phyloP scores from a whole-genome alignment of 2,329 filamentous ascomycete genomes.

The Eutypa lata region DNA sequence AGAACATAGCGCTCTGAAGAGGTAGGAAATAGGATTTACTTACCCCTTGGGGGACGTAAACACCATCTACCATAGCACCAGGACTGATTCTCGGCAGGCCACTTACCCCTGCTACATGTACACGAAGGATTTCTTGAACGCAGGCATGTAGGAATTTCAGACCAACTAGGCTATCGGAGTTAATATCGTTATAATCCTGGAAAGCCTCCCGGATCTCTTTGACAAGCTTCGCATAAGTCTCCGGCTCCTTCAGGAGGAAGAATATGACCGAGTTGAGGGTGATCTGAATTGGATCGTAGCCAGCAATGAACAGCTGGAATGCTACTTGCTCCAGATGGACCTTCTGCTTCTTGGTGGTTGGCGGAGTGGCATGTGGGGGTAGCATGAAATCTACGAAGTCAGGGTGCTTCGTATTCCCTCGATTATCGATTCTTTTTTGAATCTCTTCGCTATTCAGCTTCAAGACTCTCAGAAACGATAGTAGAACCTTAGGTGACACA shows the following conservation, averaged over 20 bases:
- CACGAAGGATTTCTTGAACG: slow-evolving; percentile 26
- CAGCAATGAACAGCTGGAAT: slow-evolving; percentile 15
- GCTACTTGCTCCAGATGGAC: slow-evolving; percentile 13
- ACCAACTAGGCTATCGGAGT: slow-evolving; percentile 7
- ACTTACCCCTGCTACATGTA: slow-evolving; percentile 24
- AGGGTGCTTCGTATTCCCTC: slow-evolving; percentile 12
- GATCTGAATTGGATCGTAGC: slow-evolving; percentile 12
- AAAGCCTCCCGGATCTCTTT: slow-evolving; percentile 10
- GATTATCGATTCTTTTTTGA: slow-evolving; percentile 12
- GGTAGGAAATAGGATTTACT: background rate
- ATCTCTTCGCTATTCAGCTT: slow-evolving; percentile 14
- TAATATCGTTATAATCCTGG: slow-evolving; percentile 11
- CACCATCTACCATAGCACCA: slow-evolving; percentile 11
- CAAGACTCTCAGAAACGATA: slow-evolving; percentile 5
- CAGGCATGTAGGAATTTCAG: slow-evolving; percentile 24
- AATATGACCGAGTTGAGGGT: slow-evolving; percentile 7
- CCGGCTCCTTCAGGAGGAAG: slow-evolving; percentile 8
- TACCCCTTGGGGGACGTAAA: slow-evolving; percentile 14
- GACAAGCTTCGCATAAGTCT: slow-evolving; percentile 3
- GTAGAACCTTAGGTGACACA: slow-evolving; percentile 3
- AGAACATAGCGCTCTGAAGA: no score
- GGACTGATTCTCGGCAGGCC: slow-evolving; percentile 12
- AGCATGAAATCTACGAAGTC: slow-evolving; percentile 19
- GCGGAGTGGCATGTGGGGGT: slow-evolving; percentile 2
- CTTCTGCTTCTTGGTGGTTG: slow-evolving; percentile 10